Conservation (phyloP, 768 basidiomycete genomes). For the Pleurotus djamor region DNA sequence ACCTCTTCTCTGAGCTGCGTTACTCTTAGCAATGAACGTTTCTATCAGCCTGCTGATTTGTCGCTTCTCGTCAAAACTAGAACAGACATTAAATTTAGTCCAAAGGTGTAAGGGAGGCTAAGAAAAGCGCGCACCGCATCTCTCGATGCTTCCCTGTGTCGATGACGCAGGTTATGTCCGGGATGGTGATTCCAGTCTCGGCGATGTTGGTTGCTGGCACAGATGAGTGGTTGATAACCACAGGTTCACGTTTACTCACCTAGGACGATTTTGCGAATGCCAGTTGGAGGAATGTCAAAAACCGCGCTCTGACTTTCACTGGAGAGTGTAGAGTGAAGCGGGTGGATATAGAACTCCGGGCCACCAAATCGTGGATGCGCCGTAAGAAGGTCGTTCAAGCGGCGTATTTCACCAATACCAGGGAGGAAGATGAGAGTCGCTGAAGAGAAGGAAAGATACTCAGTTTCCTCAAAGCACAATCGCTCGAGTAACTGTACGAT, state of each 20-base stretch:
- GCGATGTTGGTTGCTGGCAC: constrained; percentile 87
- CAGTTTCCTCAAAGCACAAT: constrained; percentile 69
- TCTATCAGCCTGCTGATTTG: constrained; percentile 92
- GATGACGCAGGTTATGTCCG: constrained; percentile 95
- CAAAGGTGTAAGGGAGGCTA: not conserved
- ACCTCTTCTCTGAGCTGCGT: constrained; percentile 86
- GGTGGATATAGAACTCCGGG: constrained; percentile 70
- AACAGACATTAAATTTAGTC: not conserved
- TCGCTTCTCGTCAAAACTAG: constrained; percentile 93
- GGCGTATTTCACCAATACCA: constrained; percentile 90
- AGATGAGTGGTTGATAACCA: not conserved
- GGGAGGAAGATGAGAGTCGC: constrained; percentile 94
- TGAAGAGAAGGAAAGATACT: constrained; percentile 56
- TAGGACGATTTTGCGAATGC: constrained; percentile 91
- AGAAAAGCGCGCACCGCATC: constrained; percentile 59
- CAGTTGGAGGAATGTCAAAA: constrained; percentile 81
- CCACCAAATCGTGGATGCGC: constrained; percentile 76
- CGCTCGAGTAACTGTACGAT: constrained; percentile 81
- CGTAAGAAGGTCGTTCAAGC: constrained; percentile 75
- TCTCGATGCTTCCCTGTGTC: constrained; percentile 93
- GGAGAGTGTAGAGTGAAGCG: constrained; percentile 90
- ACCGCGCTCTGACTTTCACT: constrained; percentile 89
- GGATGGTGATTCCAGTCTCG: constrained; percentile 98
- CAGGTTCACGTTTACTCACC: constrained; percentile 40
- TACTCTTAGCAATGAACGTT: constrained; percentile 88